Percentiles rank a stretch among this genome's conserved stretches.
These are phyloP conservation scores for Globisporangium splendens DNA, from an alignment of 352 stramenopile genomes.

Conservation along the genomic window DNA sequence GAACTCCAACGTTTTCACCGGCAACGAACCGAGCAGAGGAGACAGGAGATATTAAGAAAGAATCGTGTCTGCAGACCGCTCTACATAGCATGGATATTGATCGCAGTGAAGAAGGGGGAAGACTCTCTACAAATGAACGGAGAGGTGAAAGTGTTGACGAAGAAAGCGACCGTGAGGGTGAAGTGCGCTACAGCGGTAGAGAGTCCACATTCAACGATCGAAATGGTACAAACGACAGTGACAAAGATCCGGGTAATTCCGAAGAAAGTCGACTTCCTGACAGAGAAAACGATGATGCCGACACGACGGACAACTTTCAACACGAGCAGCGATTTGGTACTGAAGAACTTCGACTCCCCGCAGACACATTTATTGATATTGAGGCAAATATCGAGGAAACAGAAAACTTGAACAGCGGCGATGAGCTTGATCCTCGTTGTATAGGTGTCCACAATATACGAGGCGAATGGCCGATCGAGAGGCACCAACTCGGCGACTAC, in stretches of 20 bases:
- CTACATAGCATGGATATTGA: too few species aligned
- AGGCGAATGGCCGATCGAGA: conserved; percentile 28
- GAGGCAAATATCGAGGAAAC: background rate
- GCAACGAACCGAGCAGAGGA: too few species aligned
- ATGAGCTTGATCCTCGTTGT: conserved; percentile 29
- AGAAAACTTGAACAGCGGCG: background rate
- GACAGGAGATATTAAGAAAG: background rate
- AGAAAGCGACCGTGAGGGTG: background rate
- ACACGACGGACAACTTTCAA: background rate
- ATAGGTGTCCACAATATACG: conserved; percentile 58
- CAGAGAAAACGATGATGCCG: background rate
- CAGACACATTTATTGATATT: background rate
- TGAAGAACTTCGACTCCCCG: conserved; percentile 5
- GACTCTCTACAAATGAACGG: background rate
- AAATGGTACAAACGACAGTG: background rate
- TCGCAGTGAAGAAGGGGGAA: background rate
- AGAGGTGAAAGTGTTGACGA: background rate
- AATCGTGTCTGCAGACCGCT: background rate
- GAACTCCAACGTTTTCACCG: background rate
- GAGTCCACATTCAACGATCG: background rate
- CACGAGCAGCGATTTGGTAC: background rate
- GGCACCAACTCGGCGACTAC: background rate
- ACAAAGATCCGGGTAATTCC: background rate
- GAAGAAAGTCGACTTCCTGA: background rate
- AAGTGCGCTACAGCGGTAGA: background rate